These are phyloP conservation scores for Trypanosoma avium DNA, from an alignment of 208 protist species.

Conservation along the genomic window DNA sequence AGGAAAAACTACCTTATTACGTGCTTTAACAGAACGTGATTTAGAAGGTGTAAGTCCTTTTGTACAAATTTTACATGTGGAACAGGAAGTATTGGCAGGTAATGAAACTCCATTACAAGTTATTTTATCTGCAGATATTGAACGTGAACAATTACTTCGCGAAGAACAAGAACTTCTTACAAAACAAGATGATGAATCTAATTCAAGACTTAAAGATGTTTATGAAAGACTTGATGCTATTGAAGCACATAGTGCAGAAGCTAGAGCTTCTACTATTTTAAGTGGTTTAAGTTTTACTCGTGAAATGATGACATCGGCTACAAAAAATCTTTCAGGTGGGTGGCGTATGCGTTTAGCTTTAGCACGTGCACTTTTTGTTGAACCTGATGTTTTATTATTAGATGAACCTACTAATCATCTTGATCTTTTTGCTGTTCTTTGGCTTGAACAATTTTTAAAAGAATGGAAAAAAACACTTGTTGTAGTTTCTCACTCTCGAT, in stretches of 20 bases:
- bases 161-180: slow-evolving; percentile 93
- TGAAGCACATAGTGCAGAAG: slow-evolving; percentile 93
- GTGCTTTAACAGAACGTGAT: slow-evolving; percentile 91
- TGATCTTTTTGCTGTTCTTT: slow-evolving; percentile 97
- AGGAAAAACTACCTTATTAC: slow-evolving; percentile 95
- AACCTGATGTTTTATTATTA: slow-evolving; percentile 95
- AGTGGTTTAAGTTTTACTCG: slow-evolving; percentile 94
- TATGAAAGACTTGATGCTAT: slow-evolving; percentile 95
- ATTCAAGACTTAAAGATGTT: slow-evolving; percentile 89
- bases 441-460: slow-evolving; percentile 97
- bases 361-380: slow-evolving; percentile 95
- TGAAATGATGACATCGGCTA: slow-evolving; percentile 92
- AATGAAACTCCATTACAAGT: slow-evolving; percentile 84
- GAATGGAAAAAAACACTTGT: slow-evolving; percentile 95
- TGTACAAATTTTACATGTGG: slow-evolving; percentile 97
- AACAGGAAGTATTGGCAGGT: slow-evolving; percentile 95
- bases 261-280: slow-evolving; percentile 84
- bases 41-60: slow-evolving; percentile 95
- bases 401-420: slow-evolving; percentile 99
- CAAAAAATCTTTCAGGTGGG: slow-evolving; percentile 91
- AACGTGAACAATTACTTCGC: slow-evolving; percentile 87
- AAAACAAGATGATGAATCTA: slow-evolving; percentile 71
- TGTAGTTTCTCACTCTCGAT: slow-evolving; percentile 97
- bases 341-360: slow-evolving; percentile 98
- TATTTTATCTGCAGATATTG: slow-evolving; percentile 91